Evolutionary conservation across 805 yeast genomes (phyloP).

Genomic region (Starmerella powellii): DNA sequence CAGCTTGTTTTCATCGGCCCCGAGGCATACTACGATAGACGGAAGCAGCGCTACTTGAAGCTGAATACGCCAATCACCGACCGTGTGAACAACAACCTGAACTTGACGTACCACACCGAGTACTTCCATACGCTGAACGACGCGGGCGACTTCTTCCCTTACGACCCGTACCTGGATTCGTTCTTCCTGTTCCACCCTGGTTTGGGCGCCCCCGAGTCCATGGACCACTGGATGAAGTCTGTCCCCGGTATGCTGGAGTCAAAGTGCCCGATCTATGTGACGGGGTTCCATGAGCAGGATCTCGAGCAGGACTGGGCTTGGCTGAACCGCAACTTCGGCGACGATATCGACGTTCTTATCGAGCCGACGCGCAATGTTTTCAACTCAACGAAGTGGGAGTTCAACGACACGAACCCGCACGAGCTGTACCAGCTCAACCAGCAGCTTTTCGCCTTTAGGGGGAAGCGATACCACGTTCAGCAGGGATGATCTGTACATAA

Average conservation of each 20-base stretch:
- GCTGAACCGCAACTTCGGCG: constrained; percentile 47
- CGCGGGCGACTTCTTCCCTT: constrained; percentile 90
- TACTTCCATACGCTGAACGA: constrained; percentile 86
- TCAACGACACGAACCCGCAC: constrained; percentile 83
- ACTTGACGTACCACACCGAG: constrained; percentile 73
- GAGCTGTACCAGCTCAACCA: constrained; percentile 89
- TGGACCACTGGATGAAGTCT: constrained; percentile 72
- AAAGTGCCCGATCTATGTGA: constrained; percentile 81
- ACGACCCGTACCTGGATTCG: constrained; percentile 88
- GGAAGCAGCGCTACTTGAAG: constrained; percentile 48
- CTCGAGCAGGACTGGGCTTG: constrained; percentile 56
- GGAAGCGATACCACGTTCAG: constrained; percentile 79
- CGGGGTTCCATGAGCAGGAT: constrained; percentile 78
- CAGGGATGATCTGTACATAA: no score
- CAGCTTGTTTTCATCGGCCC: constrained; percentile 93
- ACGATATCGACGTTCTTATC: constrained; percentile 72
- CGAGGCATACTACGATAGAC: constrained; percentile 68
- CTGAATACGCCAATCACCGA: constrained; percentile 43
- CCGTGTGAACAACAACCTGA: constrained; percentile 60
- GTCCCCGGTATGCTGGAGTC: constrained; percentile 81
- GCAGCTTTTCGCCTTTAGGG: constrained; percentile 82
- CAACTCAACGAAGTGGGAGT: constrained; percentile 85
- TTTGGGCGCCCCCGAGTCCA: constrained; percentile 65
- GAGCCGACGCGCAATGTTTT: constrained; percentile 61
- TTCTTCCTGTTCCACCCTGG: constrained; percentile 96